These are phyloP conservation scores for Kuraishia ogatae DNA, from an alignment of 805 yeast genomes.

Conservation along the genomic window DNA sequence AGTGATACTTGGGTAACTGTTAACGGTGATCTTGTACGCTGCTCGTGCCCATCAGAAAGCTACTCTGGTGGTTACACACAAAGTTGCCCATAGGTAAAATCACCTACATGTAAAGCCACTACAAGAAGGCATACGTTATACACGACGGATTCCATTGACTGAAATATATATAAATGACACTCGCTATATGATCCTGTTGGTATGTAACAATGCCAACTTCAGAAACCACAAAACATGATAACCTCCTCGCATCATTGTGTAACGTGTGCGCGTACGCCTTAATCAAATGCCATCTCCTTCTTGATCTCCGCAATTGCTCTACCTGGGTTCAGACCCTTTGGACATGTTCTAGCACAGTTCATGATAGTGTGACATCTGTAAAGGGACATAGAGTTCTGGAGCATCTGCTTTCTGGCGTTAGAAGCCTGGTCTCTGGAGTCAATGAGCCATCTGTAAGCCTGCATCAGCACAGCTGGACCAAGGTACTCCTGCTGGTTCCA, in stretches of 20 bases:
- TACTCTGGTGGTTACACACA: too few species aligned
- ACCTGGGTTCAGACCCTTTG: constrained; percentile 97
- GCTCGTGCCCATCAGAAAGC: too few species aligned
- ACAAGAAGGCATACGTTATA: too few species aligned
- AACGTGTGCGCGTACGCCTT: constrained; percentile 10
- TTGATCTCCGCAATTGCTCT: constrained; percentile 94
- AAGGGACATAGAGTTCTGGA: constrained; percentile 94
- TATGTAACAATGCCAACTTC: not conserved
- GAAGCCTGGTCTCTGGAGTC: constrained; percentile 95
- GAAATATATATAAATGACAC: not conserved
- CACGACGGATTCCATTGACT: not conserved
- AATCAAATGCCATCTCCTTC: constrained; percentile 81
- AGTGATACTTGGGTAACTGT: too few species aligned
- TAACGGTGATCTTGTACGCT: too few species aligned
- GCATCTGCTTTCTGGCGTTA: constrained; percentile 70
- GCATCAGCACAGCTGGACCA: constrained; percentile 99
- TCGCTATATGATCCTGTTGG: not conserved
- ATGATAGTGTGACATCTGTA: constrained; percentile 99
- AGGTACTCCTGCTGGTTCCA: constrained; percentile 99
- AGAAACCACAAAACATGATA: not conserved
- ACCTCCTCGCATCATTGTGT: not conserved
- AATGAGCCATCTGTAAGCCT: constrained; percentile 97
- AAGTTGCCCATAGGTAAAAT: too few species aligned
- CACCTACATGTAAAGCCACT: too few species aligned
- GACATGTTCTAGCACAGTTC: constrained; percentile 98